phyloP scores from a whole-genome alignment of 306 rosid genomes.

The Malus orientalis region DNA sequence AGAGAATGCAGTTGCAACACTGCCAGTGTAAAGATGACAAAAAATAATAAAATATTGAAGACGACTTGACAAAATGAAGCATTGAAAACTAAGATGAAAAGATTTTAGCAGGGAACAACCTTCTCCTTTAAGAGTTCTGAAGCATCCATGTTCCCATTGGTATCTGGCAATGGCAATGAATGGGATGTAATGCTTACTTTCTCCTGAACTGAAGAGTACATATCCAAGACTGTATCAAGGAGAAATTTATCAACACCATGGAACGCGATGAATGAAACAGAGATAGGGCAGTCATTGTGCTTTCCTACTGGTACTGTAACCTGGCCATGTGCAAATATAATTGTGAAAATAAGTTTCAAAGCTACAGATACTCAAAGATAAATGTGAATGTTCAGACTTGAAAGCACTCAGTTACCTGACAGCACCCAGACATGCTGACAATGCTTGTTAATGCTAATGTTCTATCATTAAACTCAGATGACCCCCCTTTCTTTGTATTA shows the following conservation, averaged over 20 bases:
- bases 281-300: slow-evolving; percentile 48
- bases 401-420: slow-evolving; percentile 51
- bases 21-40: neutral
- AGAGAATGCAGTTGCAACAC: neutral
- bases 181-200: slow-evolving; percentile 37
- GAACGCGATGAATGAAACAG: slow-evolving; percentile 59
- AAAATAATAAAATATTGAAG: neutral
- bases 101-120: slow-evolving; percentile 34
- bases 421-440: slow-evolving; percentile 42
- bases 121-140: slow-evolving; percentile 78
- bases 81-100: neutral
- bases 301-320: slow-evolving; percentile 69
- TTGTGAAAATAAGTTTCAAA: neutral
- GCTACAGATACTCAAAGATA: slow-evolving; percentile 9
- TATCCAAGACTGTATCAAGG: slow-evolving; percentile 73
- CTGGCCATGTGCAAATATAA: slow-evolving; percentile 29
- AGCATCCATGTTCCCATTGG: slow-evolving; percentile 59
- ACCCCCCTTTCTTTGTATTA: slow-evolving; percentile 15
- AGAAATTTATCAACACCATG: slow-evolving; percentile 87
- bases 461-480: slow-evolving; percentile 28
- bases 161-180: slow-evolving; percentile 36
- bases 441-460: slow-evolving; percentile 32
- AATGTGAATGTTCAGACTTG: slow-evolving; percentile 8
- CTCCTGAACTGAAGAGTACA: slow-evolving; percentile 56
- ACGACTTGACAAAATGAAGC: neutral